Percentiles rank a stretch among this genome's conserved stretches.
These are phyloP conservation scores for Prinsepia uniflora DNA, from an alignment of 306 rosid genomes.

Conservation along the genomic window DNA sequence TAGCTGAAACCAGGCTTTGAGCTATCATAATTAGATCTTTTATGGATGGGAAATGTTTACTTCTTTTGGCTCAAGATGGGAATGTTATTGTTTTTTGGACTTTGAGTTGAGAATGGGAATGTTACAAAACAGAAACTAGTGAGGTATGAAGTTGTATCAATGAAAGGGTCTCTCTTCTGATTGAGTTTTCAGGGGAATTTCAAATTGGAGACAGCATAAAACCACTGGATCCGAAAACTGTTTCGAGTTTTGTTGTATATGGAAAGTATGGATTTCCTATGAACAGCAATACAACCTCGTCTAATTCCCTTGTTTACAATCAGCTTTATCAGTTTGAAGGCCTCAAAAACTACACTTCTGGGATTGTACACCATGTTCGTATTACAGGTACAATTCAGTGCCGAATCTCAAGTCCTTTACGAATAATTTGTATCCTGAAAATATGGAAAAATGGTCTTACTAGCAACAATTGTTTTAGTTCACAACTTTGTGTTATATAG, in stretches of 20 bases:
- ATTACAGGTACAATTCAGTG: slow-evolving; percentile 50
- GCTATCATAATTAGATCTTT: neutral
- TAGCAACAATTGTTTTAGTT: no score
- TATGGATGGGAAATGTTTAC: neutral
- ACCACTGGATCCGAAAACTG: slow-evolving; percentile 55
- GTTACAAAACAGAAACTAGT: neutral
- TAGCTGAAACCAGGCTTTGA: neutral
- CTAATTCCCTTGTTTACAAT: slow-evolving; percentile 61
- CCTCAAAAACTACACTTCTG: slow-evolving; percentile 88
- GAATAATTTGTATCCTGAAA: neutral
- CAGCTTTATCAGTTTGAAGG: slow-evolving; percentile 87
- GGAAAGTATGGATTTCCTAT: slow-evolving; percentile 45
- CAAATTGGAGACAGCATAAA: slow-evolving; percentile 67
- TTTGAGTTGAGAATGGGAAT: neutral
- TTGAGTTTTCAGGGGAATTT: slow-evolving; percentile 59
- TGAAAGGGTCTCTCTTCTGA: neutral
- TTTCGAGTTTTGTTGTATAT: slow-evolving; percentile 61
- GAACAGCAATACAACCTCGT: slow-evolving; percentile 40
- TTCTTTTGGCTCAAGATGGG: neutral
- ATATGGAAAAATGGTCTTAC: neutral
- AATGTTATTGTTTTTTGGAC: neutral
- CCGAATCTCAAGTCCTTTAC: neutral
- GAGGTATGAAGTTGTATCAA: neutral
- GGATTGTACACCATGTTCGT: slow-evolving; percentile 90
- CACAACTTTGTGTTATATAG: neutral